Base-by-base conservation (phyloP, 2,329 filamentous ascomycete species). In the Cladosporium sp. region DNA sequence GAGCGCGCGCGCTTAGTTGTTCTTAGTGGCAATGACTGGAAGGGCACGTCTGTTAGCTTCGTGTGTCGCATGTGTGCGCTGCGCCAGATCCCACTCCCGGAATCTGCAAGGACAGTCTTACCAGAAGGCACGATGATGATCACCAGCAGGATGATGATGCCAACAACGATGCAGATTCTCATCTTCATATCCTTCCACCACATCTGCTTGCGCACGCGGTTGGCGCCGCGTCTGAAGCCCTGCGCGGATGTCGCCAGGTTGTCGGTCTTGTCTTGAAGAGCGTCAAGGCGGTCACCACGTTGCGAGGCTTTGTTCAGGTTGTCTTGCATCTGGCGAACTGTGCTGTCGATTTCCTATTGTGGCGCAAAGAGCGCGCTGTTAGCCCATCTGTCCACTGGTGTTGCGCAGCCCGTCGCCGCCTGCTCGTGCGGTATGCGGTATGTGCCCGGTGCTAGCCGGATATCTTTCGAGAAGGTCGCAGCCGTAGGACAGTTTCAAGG, bases 131-230 rank as follows among this genome's bases (percentile, higher is more conserved):
- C 84, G 66, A 98, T 93, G 69, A 98, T 97, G 70, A 98, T 82
- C 61, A 95, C 76, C 60, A 98, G 80, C 62, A 98, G 78, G 61
- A 97, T 80, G 69, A 97, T 86, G 72, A 98, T 86, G 65, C 91
- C 93, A 53, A 84, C 78, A 67, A 95, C 86, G 62, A 98, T 78
- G 75, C 92, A 97, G 78, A 96, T 93, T 71, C 93, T 85, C 93
- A 98, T 98, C 83, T 97, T 97, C 89, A 96, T 95, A 68, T 97
- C 92, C 81, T 97, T 97, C 92, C 91, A 97, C 92, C 92, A 97
- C 92, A 97, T 97, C 73, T 95, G 85, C 72, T 76, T 76, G 71
- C 93, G 84, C 62, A 98, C 92, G 63, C 89, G 80, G 78, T 97
- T 98, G 72, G 94, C 93, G 58, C 93, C 92, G 60, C 91, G 85